Base-by-base conservation (phyloP, 1,284 basidiomycete species). In the Moesziomyces parantarcticus region DNA sequence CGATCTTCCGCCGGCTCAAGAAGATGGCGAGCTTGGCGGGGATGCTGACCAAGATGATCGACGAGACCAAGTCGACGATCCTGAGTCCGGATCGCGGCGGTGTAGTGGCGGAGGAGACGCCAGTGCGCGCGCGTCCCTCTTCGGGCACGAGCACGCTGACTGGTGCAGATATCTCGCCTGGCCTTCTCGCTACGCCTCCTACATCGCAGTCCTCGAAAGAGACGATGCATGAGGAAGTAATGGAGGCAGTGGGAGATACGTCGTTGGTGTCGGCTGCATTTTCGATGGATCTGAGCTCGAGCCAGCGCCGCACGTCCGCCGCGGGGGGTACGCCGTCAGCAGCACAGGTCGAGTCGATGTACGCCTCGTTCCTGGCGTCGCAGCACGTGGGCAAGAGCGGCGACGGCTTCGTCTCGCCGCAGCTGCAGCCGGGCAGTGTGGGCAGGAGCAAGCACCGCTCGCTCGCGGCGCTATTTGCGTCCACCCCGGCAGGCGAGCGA, bases 11-110 rank as follows among this genome's bases (percentile, higher is more conserved):
- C n/a, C 59, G 53, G 42, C 64, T 73, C 40, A 56, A 68, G 43
- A 59, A 59, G 25, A 73, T 73, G 64, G 58, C 60, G 0, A 54
- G 49, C 21, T 54, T 73, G 10, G 70, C 64, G 5, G 58, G 58
- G 7, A 32, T 63, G 48, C 58, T 73, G n/a, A 64, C 57, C 14
- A 60, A 56, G 54, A 68, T 73, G 64, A 68, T 73, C 48, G 64
- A 64, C 47, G 70, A 73, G 54, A 73, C 70, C 18, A 52, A 59
- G 32, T 53, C 55, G 20, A 58, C 58, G 16, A 58, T 72, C 13
- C 29, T 66, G 7, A 46, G 23, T 32, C 69, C 50, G 14, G 39
- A 49, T 1, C 43, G 14, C 16, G 18, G 36, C 14, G 16, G 16
- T 5, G 36, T 5, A 20, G 25, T 20, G 43, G 21, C 20, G n/a